These are phyloP conservation scores for Fusarium sp. DNA, from an alignment of 2,329 filamentous ascomycete species.

Conservation along the genomic window DNA sequence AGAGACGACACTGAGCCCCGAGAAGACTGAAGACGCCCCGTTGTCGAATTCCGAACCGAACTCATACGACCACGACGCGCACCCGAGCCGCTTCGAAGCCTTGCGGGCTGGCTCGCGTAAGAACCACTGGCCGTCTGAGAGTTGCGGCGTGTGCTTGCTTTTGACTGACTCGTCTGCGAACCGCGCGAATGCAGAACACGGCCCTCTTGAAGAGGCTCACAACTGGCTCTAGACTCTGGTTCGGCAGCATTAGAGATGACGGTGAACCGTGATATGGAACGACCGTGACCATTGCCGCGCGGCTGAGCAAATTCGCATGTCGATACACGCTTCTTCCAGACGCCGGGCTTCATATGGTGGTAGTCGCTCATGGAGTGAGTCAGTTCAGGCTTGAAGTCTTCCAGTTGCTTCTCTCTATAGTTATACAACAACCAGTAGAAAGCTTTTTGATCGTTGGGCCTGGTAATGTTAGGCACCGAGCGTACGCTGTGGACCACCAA, in stretches of 20 bases:
- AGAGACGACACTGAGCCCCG: constrained; percentile 66
- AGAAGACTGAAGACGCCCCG: constrained; percentile 53
- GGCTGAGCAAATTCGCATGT: constrained; percentile 72
- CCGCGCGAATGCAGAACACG: constrained; percentile 60
- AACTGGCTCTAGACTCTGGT: constrained; percentile 73
- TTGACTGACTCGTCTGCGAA: constrained; percentile 73
- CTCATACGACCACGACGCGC: constrained; percentile 50
- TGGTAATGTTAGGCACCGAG: constrained; percentile 56
- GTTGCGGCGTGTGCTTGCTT: constrained; percentile 78
- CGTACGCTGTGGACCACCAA: background rate
- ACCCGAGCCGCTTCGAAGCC: constrained; percentile 56
- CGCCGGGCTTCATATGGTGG: constrained; percentile 79
- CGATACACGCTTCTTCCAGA: constrained; percentile 73
- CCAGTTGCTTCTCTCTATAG: constrained; percentile 87
- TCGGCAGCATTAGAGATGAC: constrained; percentile 76
- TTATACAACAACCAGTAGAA: constrained; percentile 90
- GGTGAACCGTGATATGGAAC: constrained; percentile 74
- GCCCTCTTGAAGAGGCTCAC: constrained; percentile 87
- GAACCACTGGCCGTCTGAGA: constrained; percentile 50
- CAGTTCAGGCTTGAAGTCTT: constrained; percentile 87
- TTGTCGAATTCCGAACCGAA: constrained; percentile 50
- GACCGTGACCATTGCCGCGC: constrained; percentile 63
- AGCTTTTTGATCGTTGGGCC: constrained; percentile 90
- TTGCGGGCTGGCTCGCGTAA: constrained; percentile 48
- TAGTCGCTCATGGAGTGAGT: constrained; percentile 93